Percentiles rank a stretch among this genome's conserved stretches.
These are phyloP conservation scores for Russula earlei DNA, from an alignment of 768 basidiomycete genomes.

Conservation along the genomic window DNA sequence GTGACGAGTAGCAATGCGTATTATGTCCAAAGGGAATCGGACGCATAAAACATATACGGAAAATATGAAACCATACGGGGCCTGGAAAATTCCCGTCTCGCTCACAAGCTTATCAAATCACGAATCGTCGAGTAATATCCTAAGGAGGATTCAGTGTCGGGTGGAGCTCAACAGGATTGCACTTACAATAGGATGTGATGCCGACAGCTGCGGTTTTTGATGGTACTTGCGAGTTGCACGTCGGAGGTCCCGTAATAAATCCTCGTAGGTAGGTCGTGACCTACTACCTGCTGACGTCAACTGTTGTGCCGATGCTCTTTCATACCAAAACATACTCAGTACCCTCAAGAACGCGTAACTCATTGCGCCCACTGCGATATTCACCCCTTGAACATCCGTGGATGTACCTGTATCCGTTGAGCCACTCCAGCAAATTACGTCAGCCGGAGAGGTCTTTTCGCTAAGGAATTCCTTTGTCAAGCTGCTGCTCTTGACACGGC, in stretches of 20 bases:
- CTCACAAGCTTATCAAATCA: constrained; percentile 5
- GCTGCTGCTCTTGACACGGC: constrained; percentile 5
- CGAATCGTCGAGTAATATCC: constrained; percentile 8
- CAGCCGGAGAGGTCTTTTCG: constrained; percentile 15
- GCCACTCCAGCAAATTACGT: constrained; percentile 21
- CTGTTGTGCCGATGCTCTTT: background rate
- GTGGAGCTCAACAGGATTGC: background rate
- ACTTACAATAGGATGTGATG: constrained; percentile 19
- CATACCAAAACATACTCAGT: background rate
- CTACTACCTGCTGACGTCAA: constrained; percentile 8
- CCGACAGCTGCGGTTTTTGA: constrained; percentile 19
- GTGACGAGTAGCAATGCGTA: no score
- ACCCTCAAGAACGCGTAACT: constrained; percentile 19
- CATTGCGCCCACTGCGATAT: constrained; percentile 20
- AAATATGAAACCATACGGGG: background rate
- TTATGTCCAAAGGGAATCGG: no score
- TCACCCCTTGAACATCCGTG: constrained; percentile 1
- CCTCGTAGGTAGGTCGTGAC: constrained; percentile 14
- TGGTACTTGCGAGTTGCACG: constrained; percentile 16
- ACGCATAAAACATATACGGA: no score
- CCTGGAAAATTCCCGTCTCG: background rate
- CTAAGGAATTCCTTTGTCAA: background rate
- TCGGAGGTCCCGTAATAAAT: constrained; percentile 15
- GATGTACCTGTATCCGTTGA: constrained; percentile 14
- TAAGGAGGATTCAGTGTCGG: background rate